Evolutionary conservation across 805 yeast genomes (phyloP).

Genomic region (Cyberlindnera samutprakarnensis): DNA sequence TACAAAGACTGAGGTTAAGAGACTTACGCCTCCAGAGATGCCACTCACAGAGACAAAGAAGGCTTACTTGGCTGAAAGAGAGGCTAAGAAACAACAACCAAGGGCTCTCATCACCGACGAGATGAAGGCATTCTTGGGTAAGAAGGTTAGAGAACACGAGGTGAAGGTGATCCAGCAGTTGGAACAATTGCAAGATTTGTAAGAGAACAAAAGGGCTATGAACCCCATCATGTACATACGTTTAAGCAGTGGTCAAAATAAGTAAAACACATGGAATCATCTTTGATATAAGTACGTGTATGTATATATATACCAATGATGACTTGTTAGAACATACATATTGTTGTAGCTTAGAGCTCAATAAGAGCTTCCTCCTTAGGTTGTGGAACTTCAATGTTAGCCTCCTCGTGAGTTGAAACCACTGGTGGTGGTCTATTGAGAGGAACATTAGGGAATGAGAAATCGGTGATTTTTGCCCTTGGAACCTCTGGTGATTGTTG

Average conservation of each 20-base stretch:
- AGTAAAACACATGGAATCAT: no score
- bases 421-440: conserved; percentile 18
- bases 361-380: conserved; percentile 17
- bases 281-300: neutral
- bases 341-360: no score
- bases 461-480: conserved; percentile 24
- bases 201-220: no score
- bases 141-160: conserved; percentile 28
- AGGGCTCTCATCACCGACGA: conserved; percentile 39
- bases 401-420: neutral
- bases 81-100: conserved; percentile 32
- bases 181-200: conserved; percentile 7
- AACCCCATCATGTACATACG: no score
- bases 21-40: conserved; percentile 63
- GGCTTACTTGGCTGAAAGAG: conserved; percentile 51
- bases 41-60: conserved; percentile 60
- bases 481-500: conserved; percentile 7
- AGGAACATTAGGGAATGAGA: conserved; percentile 36
- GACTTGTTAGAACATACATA: no score
- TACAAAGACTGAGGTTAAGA: conserved; percentile 53
- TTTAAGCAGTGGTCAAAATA: no score
- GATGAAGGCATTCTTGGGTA: conserved; percentile 47
- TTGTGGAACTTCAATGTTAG: conserved; percentile 8
- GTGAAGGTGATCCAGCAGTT: conserved; percentile 8
- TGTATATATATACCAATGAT: no score